These are phyloP conservation scores for Rhododendron henanense DNA, from an alignment of 148 eudicot genomes.

Conservation along the genomic window DNA sequence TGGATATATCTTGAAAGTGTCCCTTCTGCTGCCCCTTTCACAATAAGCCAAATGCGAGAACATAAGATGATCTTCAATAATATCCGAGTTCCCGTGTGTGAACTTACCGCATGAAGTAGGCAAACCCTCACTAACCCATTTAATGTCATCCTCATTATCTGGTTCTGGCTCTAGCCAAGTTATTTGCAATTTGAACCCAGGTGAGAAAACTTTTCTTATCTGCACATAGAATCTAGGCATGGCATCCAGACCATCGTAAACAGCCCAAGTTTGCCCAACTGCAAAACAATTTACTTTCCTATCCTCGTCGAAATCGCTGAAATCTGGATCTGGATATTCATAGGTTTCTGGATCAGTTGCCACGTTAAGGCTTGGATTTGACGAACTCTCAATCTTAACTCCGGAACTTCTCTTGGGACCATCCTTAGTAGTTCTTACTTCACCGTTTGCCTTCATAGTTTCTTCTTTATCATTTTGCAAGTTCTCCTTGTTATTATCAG, in stretches of 20 bases:
- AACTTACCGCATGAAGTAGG: conserved; percentile 76
- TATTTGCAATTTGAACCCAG: conserved; percentile 55
- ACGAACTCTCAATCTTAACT: conserved; percentile 9
- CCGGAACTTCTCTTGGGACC: not conserved
- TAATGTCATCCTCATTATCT: conserved; percentile 31
- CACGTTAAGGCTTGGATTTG: conserved; percentile 19
- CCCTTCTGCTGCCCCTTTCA: conserved; percentile 35
- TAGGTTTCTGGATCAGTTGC: conserved; percentile 25
- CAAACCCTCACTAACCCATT: conserved; percentile 50
- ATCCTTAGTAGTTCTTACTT: conserved; percentile 9
- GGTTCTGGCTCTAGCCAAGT: conserved; percentile 78
- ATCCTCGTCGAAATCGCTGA: conserved; percentile 56
- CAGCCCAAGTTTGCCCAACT: conserved; percentile 75
- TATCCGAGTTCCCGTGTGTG: conserved; percentile 37
- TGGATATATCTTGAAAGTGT: conserved; percentile 48
- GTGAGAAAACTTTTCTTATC: conserved; percentile 37
- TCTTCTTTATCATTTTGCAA: conserved; percentile 1
- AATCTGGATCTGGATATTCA: conserved; percentile 66
- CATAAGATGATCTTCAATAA: conserved; percentile 42
- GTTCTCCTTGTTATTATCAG: not conserved
- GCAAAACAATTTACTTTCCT: conserved; percentile 46
- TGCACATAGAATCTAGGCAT: conserved; percentile 92
- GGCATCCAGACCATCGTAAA: conserved; percentile 66
- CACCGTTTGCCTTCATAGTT: conserved; percentile 13
- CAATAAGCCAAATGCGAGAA: conserved; percentile 67